Base-by-base conservation (phyloP, 805 yeast genomes). In the Ogataea salicorniae region DNA sequence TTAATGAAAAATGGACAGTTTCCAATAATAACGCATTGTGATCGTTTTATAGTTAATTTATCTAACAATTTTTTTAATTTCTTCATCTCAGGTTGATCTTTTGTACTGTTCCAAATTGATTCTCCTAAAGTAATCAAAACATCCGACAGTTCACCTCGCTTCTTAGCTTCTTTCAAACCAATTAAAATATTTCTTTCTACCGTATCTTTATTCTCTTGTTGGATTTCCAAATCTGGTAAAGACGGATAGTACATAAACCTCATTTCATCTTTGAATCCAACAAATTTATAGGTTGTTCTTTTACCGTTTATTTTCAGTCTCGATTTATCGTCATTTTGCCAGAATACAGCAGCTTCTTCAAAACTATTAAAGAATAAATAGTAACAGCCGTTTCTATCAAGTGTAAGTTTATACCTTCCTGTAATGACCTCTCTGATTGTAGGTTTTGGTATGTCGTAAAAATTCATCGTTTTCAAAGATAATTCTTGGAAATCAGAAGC, bases 321-420 rank as follows among this genome's bases (percentile, higher is more conserved):
- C 0, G 83, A 76, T 13, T 20, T 39, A 15, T 39, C 35, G 26
- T 17, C 22, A 53, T 81, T 86, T 18, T 69, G 57, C 61, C 69
- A 71, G 59, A 75, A 83, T 4, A 69, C 69, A 18, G 77, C 69
- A 0, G 89, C 87, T 17, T 72, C 74, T 23, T 70, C 67, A 36
- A 62, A 58, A 37, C 67, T 62, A 5, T 68, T 67, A 56, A 84
- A 84, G 6, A 79, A 59, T 34, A 84, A 61, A 58, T 75, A 83
- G 59, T 80, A 81, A 5, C 74, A 70, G 38, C 77, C 75, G 49
- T 71, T 64, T 29, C 76, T 72, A 36, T 64, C 52, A 22, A 84
- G 58, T 16, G 67, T 72, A 2, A 59, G 43, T 0, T 79, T 76
- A 50, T 75, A 68, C 45, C 90, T 61, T 13, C 77, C 76, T 47